phyloP scores from a whole-genome alignment of 208 protist genomes.

The Acanthamoeba lenticulata region DNA sequence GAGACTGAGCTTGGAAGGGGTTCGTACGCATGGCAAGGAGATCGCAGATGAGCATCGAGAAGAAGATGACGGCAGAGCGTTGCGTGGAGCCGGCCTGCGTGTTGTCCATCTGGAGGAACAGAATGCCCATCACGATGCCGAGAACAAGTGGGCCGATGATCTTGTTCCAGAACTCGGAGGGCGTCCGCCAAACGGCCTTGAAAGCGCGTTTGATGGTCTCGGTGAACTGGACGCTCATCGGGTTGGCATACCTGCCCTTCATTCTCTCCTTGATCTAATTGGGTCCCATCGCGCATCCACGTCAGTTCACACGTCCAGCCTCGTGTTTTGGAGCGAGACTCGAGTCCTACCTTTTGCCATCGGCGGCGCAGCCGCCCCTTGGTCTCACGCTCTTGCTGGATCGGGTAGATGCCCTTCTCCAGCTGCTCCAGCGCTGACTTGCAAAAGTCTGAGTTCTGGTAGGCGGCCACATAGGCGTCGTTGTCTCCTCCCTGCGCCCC shows the following conservation, averaged over 20 bases:
- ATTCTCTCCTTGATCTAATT: background rate
- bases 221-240: background rate
- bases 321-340: no score
- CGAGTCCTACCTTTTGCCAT: background rate
- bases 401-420: slow-evolving; percentile 44
- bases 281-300: no score
- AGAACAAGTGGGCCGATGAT: background rate
- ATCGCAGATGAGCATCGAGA: slow-evolving; percentile 53
- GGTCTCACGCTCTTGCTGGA: background rate
- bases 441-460: background rate
- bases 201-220: background rate
- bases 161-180: slow-evolving; percentile 25
- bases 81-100: background rate
- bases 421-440: slow-evolving; percentile 15
- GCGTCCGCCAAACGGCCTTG: background rate
- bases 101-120: slow-evolving; percentile 60
- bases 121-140: slow-evolving; percentile 12
- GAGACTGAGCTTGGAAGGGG: background rate
- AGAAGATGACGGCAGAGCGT: slow-evolving; percentile 35
- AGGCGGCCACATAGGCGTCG: background rate
- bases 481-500: background rate
- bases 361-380: background rate
- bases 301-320: no score
- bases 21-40: slow-evolving; percentile 18
- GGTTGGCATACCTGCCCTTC: background rate